Evolutionary conservation across 2,329 filamentous ascomycete species (phyloP), one percentile per base, ranked within the genome.

Genomic region (Plenodomus lindquistii): DNA sequence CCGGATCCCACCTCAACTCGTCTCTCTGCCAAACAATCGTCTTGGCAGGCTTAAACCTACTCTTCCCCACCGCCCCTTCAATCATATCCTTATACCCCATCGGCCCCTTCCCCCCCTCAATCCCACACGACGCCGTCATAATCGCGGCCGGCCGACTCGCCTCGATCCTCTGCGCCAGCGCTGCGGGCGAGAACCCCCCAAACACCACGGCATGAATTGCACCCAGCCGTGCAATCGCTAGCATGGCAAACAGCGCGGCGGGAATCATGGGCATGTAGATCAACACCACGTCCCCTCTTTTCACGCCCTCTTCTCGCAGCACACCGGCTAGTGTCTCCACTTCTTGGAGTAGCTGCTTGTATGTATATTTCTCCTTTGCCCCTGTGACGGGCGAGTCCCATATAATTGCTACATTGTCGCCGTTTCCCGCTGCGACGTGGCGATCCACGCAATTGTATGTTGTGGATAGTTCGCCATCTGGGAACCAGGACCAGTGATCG

Each of bases 241-340:
- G 83, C 56, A 94, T 91, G 9, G 88, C 92, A 53, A 95, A 85
- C n/a, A 96, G 71, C 1, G 91, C 89, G 0, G 90, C 86, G 0
- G 93, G 92, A 37, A 97, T 90, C 92, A 97, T 97, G 45, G 92
- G 92, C 92, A 97, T 96, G 73, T 97, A 97, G 21, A 97, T 83
- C 55, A 97, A 80, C 5, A 97, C 90, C 1, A 94, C 87, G 75
- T 97, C 89, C 1, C 92, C 91, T 71, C 83, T 90, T 58, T 80
- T 79, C 4, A 97, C 88, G 0, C 91, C 91, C 62, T 93, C 86
- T 69, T 94, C 89, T 46, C 87, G 78, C 63, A 97, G 73, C 2
- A 91, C 91, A 0, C 89, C 91, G 0, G 92, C 91, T 42, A 95
- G 81, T 4, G 85, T 82, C 70, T 93, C 87, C 1, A 97, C 89